Percentiles rank a stretch among this genome's conserved stretches.
Evolutionary conservation across 2,329 filamentous ascomycete species (phyloP).

Genomic region (Fusarium sambucinum): DNA sequence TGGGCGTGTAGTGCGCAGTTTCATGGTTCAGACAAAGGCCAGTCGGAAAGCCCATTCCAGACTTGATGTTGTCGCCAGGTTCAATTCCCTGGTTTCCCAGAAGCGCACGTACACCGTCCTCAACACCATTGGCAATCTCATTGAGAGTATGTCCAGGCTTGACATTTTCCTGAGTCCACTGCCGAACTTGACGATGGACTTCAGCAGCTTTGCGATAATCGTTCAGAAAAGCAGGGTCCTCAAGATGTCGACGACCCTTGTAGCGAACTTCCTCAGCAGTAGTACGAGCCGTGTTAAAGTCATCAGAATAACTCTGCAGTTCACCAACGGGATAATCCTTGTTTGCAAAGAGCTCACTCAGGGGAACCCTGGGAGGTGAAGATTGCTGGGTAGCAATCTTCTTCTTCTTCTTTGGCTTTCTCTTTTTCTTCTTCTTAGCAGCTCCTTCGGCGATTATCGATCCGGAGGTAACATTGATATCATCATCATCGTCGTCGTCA

Average conservation of each 20-base stretch:
- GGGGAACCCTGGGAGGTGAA: conserved; percentile 51
- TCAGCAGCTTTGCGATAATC: conserved; percentile 85
- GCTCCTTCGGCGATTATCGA: conserved; percentile 31
- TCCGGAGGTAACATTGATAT: conserved; percentile 40
- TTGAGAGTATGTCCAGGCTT: conserved; percentile 81
- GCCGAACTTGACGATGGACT: conserved; percentile 82
- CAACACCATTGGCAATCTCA: conserved; percentile 84
- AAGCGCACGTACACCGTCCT: conserved; percentile 79
- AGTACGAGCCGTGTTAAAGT: conserved; percentile 41
- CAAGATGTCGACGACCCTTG: conserved; percentile 39
- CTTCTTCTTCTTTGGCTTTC: conserved; percentile 48
- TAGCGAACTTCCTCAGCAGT: conserved; percentile 47
- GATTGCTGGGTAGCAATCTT: conserved; percentile 47
- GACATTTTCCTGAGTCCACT: conserved; percentile 81
- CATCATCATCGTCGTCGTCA: conserved; percentile 49
- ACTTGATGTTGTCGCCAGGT: conserved; percentile 78
- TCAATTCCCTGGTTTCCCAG: conserved; percentile 79
- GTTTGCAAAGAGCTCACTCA: conserved; percentile 49
- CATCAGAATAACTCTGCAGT: conserved; percentile 40
- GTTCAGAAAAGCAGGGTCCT: conserved; percentile 68
- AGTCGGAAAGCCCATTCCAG: conserved; percentile 85
- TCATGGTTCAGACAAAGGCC: conserved; percentile 84
- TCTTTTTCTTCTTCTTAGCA: conserved; percentile 47
- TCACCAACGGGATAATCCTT: conserved; percentile 50
- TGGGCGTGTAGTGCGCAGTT: conserved; percentile 85